Base-by-base conservation (phyloP, 148 eudicot species). In the Persicaria maculosa region DNA sequence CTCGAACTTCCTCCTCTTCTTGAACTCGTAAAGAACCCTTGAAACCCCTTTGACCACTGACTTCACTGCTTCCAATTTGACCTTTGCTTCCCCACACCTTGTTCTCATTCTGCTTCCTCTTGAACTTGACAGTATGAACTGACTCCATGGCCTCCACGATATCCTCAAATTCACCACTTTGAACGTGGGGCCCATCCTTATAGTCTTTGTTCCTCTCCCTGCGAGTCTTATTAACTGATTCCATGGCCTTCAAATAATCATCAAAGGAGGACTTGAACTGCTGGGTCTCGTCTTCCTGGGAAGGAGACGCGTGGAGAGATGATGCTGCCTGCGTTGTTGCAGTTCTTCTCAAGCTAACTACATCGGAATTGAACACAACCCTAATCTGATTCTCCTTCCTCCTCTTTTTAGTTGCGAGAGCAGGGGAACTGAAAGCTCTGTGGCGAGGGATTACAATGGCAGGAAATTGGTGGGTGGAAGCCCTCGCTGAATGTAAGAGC, bases 181-280 rank as follows among this genome's bases (percentile, higher is more conserved):
- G 16, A 15, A 62, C 68, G 7, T 6, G 44, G 16, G 44, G 1
- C 68, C 31, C 19, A 2, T 12, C 69, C 46, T 40, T 64, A 8
- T 17, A 36, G n/a, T 15, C 70, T 46, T 40, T 65, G 46, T 65
- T 65, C 47, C 70, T 40, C 70, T 40, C 70, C 73, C 25, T 71
- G 53, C 73, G 53, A 53, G 69, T 81, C 76, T 78, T 88, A 73
- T 78, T 88, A 73, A 87, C 80, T 68, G 85, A 80, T 84, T 91
- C 95, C 97, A 91, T 82, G 36, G 87, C 93, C 80, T 88, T 87
- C 81, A 91, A 84, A 75, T 93, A 91, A 72, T 89, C 93, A 48
- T 86, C 95, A 75, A 93, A 93, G 7, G 97, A 86, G 4, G 95
- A 88, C 81, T 87, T 90, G 69, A 89, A 93, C 48, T 85, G 57